Evolutionary conservation across 2,329 filamentous ascomycete species (phyloP).

Genomic region (Epichloe bromicola): DNA sequence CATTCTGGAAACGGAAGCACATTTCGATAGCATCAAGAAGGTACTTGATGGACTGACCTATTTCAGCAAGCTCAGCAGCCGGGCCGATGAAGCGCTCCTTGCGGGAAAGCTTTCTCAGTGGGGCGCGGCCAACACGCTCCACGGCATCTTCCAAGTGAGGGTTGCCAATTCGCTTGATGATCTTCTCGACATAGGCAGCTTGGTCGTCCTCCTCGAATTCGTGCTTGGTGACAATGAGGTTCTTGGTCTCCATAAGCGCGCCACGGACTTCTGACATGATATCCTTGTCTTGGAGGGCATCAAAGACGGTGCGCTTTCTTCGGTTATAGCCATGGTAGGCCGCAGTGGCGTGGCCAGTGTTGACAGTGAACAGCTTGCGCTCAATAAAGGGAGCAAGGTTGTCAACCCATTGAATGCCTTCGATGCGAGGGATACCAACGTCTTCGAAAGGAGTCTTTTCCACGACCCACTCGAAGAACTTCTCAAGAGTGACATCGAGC

Average conservation of each 20-base stretch:
- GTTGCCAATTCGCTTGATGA: constrained; percentile 87
- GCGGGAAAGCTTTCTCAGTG: constrained; percentile 82
- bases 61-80: constrained; percentile 76
- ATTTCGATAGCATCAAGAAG: constrained; percentile 79
- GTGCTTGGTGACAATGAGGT: constrained; percentile 79
- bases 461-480: constrained; percentile 98
- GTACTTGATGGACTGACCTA: constrained; percentile 56
- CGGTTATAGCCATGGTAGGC: constrained; percentile 89
- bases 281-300: constrained; percentile 67
- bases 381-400: constrained; percentile 92
- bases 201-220: constrained; percentile 64
- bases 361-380: constrained; percentile 98
- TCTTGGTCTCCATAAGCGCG: constrained; percentile 74
- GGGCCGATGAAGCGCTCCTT: constrained; percentile 95
- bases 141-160: constrained; percentile 85
- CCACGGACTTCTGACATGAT: constrained; percentile 71
- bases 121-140: constrained; percentile 88
- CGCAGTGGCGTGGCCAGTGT: constrained; percentile 91
- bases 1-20: constrained; percentile 90
- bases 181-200: constrained; percentile 77
- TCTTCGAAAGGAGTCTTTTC: constrained; percentile 74
- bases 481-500: constrained; percentile 88
- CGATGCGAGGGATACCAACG: constrained; percentile 51
- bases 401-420: constrained; percentile 87
- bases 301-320: constrained; percentile 78